Evolutionary conservation across 106 monocot genomes (phyloP), one percentile per base, ranked within the genome.

Genomic region (Acanthochlamys bracteata): DNA sequence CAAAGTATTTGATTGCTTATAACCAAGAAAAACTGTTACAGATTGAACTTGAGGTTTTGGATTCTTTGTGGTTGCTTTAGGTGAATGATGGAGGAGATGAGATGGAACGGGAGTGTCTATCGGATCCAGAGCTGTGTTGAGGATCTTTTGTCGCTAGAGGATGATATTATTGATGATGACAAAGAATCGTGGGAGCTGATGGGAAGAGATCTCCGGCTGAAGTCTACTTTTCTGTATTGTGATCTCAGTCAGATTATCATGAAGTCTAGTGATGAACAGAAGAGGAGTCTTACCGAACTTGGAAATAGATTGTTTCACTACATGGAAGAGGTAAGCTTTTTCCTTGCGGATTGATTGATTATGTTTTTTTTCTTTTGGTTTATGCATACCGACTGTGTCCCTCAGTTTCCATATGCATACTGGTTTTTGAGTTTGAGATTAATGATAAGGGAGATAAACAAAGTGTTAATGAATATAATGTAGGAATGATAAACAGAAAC

Each of bases 221-320:
- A 79, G 61, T 76, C 87, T 17, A 79, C 81, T 16, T 92, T 87
- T 69, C 46, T 92, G 58, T 92, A 76, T 46, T 79, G 69, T 57
- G 92, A 92, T 75, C 82, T 92, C 78, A 79, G 64, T 58, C 64
- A 60, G 33, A 72, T 86, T 53, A 84, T 92, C 69, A 60, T 66
- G 10, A 53, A 16, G 46, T 46, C 81, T 11, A 7, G 20, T 11
- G 76, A 79, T 51, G 79, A 69, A 7, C 76, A 66, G 7, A 78
- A 74, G 71, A 72, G 61, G 72, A 26, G 61, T 25, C 73, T 87
- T 39, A 75, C 79, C 11, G 71, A 72, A 12, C 76, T 82, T 26
- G 78, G 76, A 39, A 75, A 79, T 69, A 73, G 60, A 25, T 64
- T 92, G 60, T 82, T 92, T 63, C 55, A 60, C 72, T 65, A 46